Base-by-base conservation (phyloP, 1,284 basidiomycete genomes). In the Ustilago trichophora region DNA sequence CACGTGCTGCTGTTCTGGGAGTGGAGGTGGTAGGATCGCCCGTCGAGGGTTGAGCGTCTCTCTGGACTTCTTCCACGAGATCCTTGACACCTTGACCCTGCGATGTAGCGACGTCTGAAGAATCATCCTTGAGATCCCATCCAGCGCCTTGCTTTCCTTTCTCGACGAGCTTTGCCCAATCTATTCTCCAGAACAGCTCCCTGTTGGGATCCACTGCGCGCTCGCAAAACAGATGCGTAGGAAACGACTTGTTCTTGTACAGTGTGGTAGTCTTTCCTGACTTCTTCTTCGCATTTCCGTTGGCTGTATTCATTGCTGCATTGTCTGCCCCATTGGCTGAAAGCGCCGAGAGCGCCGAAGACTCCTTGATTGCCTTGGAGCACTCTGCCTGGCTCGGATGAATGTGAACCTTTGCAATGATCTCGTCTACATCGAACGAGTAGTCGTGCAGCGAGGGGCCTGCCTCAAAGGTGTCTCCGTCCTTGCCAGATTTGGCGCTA, bases 151-250 rank as follows among this genome's bases (percentile, higher is more conserved):
- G 32, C 21, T 35, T 45, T 6, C 72, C 72, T 43, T 64, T 64
- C 25, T 52, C 25, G 18, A 59, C 53, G n/a, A 72, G 27, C 26
- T 51, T 64, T 15, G 50, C 19, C 62, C 70, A 75, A 24, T 70
- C 66, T 34, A 72, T 62, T 6, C 37, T 42, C 69, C 69, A 75
- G 36, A 72, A 72, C 25, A 73, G 57, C 44, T 68, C 71, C n/a
- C 59, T 40, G 29, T 63, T 59, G 4, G 65, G 63, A 32, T 75
- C 70, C 11, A 72, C 71, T 1, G 72, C 72, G 15, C 63, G 55
- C 24, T 64, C 57, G 48, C 60, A 68, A 43, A 73, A 72, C 22
- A 75, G 51, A 44, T 72, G 57, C 5, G 53, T 56, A 0, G 72
- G 69, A 36, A 60, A 65, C 3, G 66, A 52, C 45, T 59, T 71